A percentile compares a stretch with the other conserved stretches of the same genome.
Conservation (phyloP, 768 basidiomycete species). For the Leccinum variicolor region DNA sequence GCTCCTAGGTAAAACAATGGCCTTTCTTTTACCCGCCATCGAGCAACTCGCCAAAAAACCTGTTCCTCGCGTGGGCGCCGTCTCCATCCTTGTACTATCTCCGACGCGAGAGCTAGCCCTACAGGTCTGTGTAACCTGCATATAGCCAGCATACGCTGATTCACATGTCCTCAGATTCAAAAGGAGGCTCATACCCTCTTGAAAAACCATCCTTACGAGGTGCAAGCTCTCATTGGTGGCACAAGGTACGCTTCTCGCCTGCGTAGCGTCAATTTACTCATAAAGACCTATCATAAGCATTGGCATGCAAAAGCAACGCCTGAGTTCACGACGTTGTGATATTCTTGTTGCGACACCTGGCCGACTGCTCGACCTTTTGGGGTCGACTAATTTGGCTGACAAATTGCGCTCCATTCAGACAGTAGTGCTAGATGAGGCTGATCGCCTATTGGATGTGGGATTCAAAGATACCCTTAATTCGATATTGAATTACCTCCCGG, state of each 20-base stretch:
- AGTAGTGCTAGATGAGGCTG: conserved; percentile 71
- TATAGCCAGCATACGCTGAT: neutral
- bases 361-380: conserved; percentile 67
- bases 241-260: conserved; percentile 36
- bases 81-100: conserved; percentile 64
- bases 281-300: conserved; percentile 15
- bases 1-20: conserved; percentile 59
- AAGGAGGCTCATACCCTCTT: conserved; percentile 56
- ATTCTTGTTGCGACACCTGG: conserved; percentile 76
- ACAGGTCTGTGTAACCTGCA: conserved; percentile 46
- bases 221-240: conserved; percentile 53
- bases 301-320: conserved; percentile 22
- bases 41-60: conserved; percentile 56
- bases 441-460: conserved; percentile 70
- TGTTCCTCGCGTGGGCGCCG: conserved; percentile 15
- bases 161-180: conserved; percentile 46
- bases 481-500: conserved; percentile 45
- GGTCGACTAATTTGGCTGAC: conserved; percentile 37
- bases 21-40: conserved; percentile 73
- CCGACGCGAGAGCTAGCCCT: conserved; percentile 74
- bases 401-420: conserved; percentile 39
- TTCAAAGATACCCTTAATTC: conserved; percentile 67
- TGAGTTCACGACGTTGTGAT: conserved; percentile 36
- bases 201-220: conserved; percentile 38
- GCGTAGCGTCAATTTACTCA: neutral